These are phyloP conservation scores for Candida krabiensis DNA, from an alignment of 805 yeast species.

Conservation along the genomic window DNA sequence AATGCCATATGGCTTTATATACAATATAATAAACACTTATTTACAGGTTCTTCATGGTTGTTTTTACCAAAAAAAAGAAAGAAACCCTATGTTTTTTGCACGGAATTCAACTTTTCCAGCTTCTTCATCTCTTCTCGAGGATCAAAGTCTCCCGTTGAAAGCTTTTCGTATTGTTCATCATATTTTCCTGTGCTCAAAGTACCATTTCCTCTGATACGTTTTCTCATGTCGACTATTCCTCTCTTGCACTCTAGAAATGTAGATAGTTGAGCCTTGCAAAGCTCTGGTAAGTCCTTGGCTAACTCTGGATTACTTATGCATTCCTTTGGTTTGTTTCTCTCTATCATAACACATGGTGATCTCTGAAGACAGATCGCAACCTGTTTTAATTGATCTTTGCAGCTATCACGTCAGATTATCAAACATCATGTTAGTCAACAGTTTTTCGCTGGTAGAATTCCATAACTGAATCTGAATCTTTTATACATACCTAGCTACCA, in stretches of 20 bases:
- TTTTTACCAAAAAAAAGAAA: too few species aligned
- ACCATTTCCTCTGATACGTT: slow-evolving; percentile 91
- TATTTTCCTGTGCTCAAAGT: slow-evolving; percentile 90
- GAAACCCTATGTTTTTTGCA: slow-evolving; percentile 30
- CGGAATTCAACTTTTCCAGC: slow-evolving; percentile 59
- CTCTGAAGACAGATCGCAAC: slow-evolving; percentile 94
- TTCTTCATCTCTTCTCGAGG: slow-evolving; percentile 78
- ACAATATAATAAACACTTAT: too few species aligned
- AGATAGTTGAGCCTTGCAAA: slow-evolving; percentile 80
- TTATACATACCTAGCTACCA: too few species aligned
- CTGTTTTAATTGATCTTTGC: slow-evolving; percentile 92
- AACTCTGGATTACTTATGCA: slow-evolving; percentile 83
- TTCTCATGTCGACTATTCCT: slow-evolving; percentile 89
- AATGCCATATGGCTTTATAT: too few species aligned
- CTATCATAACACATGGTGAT: slow-evolving; percentile 92
- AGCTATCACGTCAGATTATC: slow-evolving; percentile 45
- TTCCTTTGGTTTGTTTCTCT: slow-evolving; percentile 85
- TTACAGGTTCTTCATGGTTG: too few species aligned
- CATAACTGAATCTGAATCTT: too few species aligned
- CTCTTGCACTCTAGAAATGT: slow-evolving; percentile 88
- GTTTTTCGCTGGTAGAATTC: too few species aligned
- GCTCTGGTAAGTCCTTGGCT: slow-evolving; percentile 75
- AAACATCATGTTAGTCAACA: too few species aligned
- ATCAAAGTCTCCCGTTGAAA: slow-evolving; percentile 79
- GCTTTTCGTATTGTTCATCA: slow-evolving; percentile 80